phyloP scores from a whole-genome alignment of 139 green algal species.

The Ostreobium quekettii region DNA sequence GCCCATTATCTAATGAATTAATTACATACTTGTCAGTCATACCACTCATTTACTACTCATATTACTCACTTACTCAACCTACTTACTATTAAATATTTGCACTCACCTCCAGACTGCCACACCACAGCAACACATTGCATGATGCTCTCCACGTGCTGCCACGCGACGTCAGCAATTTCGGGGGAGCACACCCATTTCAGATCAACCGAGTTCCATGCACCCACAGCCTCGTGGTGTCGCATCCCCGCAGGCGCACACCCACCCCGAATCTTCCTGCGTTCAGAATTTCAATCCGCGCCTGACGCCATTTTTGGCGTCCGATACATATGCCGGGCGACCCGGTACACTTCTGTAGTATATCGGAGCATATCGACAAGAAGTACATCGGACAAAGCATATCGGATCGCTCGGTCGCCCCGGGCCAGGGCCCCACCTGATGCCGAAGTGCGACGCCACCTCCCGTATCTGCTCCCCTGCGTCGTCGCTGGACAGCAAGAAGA shows the following conservation, averaged over 20 bases:
- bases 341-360: not conserved
- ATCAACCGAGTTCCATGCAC: no score
- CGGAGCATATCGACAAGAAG: not conserved
- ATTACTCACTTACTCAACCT: no score
- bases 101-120: no score
- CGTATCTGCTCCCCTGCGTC: slow-evolving; percentile 33
- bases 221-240: not conserved
- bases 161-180: no score
- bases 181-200: no score
- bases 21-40: no score
- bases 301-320: not conserved
- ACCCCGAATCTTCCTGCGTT: not conserved
- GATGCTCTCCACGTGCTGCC: no score
- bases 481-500: slow-evolving; percentile 27
- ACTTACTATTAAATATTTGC: no score
- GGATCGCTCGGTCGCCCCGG: not conserved
- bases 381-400: not conserved
- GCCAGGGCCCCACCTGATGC: slow-evolving; percentile 29
- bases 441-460: slow-evolving; percentile 38
- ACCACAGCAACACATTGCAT: no score
- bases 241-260: not conserved
- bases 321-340: no score
- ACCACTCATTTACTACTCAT: no score
- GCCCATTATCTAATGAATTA: no score
- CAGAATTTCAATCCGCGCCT: not conserved